Conservation (phyloP, 2,329 filamentous ascomycete species). For the Rhynchosporium graminicola region DNA sequence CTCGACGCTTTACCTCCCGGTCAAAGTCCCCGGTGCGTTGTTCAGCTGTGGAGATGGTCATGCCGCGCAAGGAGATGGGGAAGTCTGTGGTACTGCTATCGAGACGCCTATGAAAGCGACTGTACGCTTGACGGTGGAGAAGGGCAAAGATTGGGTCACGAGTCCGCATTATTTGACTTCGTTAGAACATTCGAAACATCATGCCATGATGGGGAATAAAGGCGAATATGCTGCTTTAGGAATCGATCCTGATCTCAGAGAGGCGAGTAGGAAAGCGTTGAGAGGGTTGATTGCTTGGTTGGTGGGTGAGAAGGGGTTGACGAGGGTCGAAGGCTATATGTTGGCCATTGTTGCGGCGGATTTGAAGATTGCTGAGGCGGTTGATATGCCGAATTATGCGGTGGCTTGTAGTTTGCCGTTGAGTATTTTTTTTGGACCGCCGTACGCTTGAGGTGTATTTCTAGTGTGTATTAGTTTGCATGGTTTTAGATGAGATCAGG, state of each 20-base stretch:
- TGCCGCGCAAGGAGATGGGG: slow-evolving; percentile 55
- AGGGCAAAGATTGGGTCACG: slow-evolving; percentile 48
- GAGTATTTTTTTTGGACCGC: slow-evolving; percentile 45
- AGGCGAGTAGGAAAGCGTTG: slow-evolving; percentile 51
- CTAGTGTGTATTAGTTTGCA: neutral
- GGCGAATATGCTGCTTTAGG: slow-evolving; percentile 51
- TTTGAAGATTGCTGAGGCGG: slow-evolving; percentile 53
- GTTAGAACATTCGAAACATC: slow-evolving; percentile 20
- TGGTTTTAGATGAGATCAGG: neutral
- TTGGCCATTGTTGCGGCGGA: slow-evolving; percentile 52
- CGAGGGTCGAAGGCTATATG: slow-evolving; percentile 53
- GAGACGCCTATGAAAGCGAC: slow-evolving; percentile 54
- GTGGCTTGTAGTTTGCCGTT: slow-evolving; percentile 52
- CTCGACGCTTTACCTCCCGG: slow-evolving; percentile 50
- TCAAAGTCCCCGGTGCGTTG: slow-evolving; percentile 51
- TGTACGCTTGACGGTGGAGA: slow-evolving; percentile 50
- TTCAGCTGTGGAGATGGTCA: slow-evolving; percentile 58
- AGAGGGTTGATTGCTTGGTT: slow-evolving; percentile 53
- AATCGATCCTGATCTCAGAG: slow-evolving; percentile 48
- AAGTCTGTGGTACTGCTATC: slow-evolving; percentile 57
- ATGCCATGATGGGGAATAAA: slow-evolving; percentile 36
- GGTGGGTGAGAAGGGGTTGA: slow-evolving; percentile 48
- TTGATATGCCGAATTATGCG: slow-evolving; percentile 56
- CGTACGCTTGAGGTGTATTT: slow-evolving; percentile 22
- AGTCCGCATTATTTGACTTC: slow-evolving; percentile 50